A percentile compares a stretch with the other conserved stretches of the same genome.
Evolutionary conservation across 345 rosid genomes (phyloP).

Genomic region (Gossypium anomalum): DNA sequence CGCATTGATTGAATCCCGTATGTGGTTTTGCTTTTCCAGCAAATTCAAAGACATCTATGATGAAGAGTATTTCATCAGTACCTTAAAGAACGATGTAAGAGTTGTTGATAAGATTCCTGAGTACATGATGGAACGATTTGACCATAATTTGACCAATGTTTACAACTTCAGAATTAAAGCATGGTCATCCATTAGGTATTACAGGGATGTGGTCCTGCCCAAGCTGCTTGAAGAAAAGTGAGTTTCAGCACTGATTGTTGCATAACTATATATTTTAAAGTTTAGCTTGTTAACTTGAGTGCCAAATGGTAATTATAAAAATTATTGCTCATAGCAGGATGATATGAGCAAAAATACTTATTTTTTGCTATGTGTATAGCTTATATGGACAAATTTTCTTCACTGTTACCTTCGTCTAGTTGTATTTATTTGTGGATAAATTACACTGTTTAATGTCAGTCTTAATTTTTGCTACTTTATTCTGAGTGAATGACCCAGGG

Average conservation of each 20-base stretch:
- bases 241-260: conserved; percentile 33
- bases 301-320: not conserved
- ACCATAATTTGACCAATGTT: conserved; percentile 77
- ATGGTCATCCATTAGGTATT: conserved; percentile 86
- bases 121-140: conserved; percentile 95
- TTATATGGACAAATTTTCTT: not conserved
- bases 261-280: not conserved
- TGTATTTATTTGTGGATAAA: too few relatives aligned
- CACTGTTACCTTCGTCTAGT: too few relatives aligned
- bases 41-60: conserved; percentile 85
- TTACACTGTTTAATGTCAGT: not conserved
- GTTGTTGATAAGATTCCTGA: conserved; percentile 83
- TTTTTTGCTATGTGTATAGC: not conserved
- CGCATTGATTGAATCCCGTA: not conserved
- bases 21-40: conserved; percentile 42
- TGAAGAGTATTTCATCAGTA: conserved; percentile 66
- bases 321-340: not conserved
- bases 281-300: not conserved
- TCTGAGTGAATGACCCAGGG: conserved; percentile 47
- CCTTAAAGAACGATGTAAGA: conserved; percentile 76
- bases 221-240: conserved; percentile 92
- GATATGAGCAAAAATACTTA: not conserved
- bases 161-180: conserved; percentile 98
- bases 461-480: conserved; percentile 11
- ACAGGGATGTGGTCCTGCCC: conserved; percentile 80